phyloP scores from a whole-genome alignment of 2,329 filamentous ascomycete genomes.

The Drechslerella dactyloides region DNA sequence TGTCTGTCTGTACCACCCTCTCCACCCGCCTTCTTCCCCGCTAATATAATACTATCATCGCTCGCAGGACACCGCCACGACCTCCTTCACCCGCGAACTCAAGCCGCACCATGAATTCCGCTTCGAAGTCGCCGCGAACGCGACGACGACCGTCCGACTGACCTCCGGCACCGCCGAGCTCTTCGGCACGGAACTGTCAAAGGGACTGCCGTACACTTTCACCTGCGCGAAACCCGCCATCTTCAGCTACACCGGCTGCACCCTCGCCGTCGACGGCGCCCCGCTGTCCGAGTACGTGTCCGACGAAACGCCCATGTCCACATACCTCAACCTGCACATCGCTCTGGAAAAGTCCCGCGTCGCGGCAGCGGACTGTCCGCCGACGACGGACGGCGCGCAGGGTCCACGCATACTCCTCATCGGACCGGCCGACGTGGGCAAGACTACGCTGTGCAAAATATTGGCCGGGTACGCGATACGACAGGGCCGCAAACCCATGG shows the following conservation, averaged over 20 bases:
- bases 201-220: conserved; percentile 79
- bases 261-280: conserved; percentile 74
- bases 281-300: conserved; percentile 66
- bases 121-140: conserved; percentile 34
- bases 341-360: conserved; percentile 77
- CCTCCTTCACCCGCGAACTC: conserved; percentile 34
- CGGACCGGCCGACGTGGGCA: conserved; percentile 78
- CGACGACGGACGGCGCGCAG: conserved; percentile 57
- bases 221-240: conserved; percentile 83
- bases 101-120: conserved; percentile 49
- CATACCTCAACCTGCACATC: conserved; percentile 85
- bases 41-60: background rate
- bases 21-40: conserved; percentile 17
- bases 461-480: conserved; percentile 80
- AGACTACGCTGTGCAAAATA: conserved; percentile 79
- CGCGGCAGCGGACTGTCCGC: conserved; percentile 59
- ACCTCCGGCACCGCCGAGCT: conserved; percentile 78
- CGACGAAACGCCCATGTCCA: conserved; percentile 79
- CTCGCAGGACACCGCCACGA: conserved; percentile 13
- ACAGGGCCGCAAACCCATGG: conserved; percentile 74
- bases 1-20: conserved; percentile 53
- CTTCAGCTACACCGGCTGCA: conserved; percentile 89
- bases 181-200: conserved; percentile 91
- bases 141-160: conserved; percentile 32
- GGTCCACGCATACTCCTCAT: conserved; percentile 86